A percentile compares a stretch with the other conserved stretches of the same genome.
Conservation (phyloP, 1,284 basidiomycete species). For the Cutaneotrichosporon sp. region DNA sequence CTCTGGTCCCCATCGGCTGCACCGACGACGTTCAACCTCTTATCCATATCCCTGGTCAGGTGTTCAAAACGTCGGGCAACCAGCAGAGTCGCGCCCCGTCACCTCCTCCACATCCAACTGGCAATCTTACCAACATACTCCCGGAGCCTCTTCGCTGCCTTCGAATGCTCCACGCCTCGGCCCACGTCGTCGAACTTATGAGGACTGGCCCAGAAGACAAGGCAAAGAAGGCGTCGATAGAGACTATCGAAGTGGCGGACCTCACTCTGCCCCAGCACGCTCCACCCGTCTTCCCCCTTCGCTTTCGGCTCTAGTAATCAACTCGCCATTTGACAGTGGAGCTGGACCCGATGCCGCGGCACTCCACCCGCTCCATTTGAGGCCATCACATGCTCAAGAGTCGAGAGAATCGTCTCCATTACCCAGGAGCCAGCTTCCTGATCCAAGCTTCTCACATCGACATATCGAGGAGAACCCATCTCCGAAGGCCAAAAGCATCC, state of each 20-base stretch:
- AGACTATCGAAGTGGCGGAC: background rate
- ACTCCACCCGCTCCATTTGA: background rate
- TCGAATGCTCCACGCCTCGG: background rate
- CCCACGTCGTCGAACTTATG: background rate
- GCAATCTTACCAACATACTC: no score
- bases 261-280: background rate
- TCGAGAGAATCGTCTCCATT: background rate
- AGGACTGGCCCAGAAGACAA: no score
- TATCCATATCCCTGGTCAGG: background rate
- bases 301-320: background rate
- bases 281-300: background rate
- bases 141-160: no score
- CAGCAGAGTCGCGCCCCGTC: no score
- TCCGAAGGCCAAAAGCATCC: no score
- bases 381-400: background rate
- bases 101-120: no score
- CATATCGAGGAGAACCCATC: no score
- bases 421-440: no score
- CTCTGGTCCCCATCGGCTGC: no score
- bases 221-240: background rate
- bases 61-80: no score
- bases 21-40: background rate
- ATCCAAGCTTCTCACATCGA: no score
- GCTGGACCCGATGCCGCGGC: background rate
- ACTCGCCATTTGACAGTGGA: background rate